Conservation (phyloP, 768 basidiomycete genomes). For the Lentinula sp. region DNA sequence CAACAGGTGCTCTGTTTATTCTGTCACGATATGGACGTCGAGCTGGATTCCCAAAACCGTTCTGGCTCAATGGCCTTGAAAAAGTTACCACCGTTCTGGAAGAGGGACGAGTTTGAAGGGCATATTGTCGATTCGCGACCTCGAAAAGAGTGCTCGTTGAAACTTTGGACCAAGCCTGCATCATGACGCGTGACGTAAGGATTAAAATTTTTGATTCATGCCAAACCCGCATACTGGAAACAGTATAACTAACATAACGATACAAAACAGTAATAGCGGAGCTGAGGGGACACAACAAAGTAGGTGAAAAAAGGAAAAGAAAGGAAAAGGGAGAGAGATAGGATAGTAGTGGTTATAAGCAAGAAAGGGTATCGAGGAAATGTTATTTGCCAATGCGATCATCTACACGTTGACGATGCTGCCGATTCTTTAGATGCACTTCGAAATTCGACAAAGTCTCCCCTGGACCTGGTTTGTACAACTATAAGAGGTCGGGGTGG, state of each 20-base stretch:
- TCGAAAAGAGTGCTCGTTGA: neutral
- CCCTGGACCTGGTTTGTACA: constrained; percentile 88
- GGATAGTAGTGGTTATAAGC: constrained; percentile 18
- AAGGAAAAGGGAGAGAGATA: neutral
- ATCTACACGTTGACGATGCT: constrained; percentile 71
- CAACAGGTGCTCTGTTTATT: neutral
- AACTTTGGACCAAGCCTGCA: neutral
- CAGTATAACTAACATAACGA: neutral
- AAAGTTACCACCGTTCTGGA: neutral
- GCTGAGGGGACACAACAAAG: neutral
- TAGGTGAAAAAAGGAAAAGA: neutral
- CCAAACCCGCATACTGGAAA: neutral
- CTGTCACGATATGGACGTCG: neutral
- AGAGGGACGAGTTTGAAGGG: neutral
- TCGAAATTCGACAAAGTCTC: constrained; percentile 88
- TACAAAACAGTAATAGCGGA: neutral
- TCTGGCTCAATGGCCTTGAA: neutral
- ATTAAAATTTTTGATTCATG: too few species aligned
- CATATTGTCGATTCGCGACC: neutral
- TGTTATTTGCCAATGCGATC: constrained; percentile 34
- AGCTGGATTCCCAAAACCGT: neutral
- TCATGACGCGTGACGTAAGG: neutral
- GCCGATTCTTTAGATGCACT: constrained; percentile 84
- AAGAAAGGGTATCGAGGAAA: constrained; percentile 5
- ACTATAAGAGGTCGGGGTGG: constrained; percentile 26